Percentiles rank a stretch among this genome's conserved stretches.
Conservation (phyloP, 192 early-diverging fungal genomes). For the Backusella mclennaniae region DNA sequence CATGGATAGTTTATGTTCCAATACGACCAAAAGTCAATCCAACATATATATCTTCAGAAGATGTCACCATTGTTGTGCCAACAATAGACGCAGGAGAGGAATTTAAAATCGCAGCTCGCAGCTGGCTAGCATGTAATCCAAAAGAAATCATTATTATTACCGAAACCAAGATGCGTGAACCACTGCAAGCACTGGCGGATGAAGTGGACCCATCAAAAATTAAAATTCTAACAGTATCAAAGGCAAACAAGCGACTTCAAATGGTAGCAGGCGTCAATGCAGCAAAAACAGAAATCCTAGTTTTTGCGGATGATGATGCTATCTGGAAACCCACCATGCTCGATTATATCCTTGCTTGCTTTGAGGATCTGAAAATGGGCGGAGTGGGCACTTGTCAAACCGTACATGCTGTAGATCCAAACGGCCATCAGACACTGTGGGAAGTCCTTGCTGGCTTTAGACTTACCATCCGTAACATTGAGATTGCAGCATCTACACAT, state of each 20-base stretch:
- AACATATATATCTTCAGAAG: conserved; percentile 39
- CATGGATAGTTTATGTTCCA: conserved; percentile 54
- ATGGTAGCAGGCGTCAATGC: conserved; percentile 57
- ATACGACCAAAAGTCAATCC: conserved; percentile 44
- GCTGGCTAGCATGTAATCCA: conserved; percentile 51
- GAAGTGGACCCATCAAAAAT: conserved; percentile 49
- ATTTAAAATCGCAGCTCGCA: conserved; percentile 53
- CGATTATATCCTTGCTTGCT: conserved; percentile 55
- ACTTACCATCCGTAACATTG: conserved; percentile 57
- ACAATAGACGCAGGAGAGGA: conserved; percentile 65
- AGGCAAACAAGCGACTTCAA: conserved; percentile 54
- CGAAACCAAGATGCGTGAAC: conserved; percentile 33
- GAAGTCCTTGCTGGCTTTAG: conserved; percentile 60
- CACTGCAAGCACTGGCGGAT: conserved; percentile 42
- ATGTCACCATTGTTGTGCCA: conserved; percentile 61
- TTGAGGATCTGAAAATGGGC: conserved; percentile 57
- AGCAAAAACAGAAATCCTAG: conserved; percentile 49
- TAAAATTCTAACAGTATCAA: conserved; percentile 46
- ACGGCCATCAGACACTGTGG: conserved; percentile 51
- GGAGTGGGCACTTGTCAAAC: conserved; percentile 59
- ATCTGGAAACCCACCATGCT: conserved; percentile 57
- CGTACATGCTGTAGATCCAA: conserved; percentile 46
- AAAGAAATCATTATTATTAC: conserved; percentile 61
- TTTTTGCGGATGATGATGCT: conserved; percentile 61
- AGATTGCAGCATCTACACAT: conserved; percentile 59